These are phyloP conservation scores for Pseudohyphozyma bogoriensis DNA, from an alignment of 768 basidiomycete species.

Conservation along the genomic window DNA sequence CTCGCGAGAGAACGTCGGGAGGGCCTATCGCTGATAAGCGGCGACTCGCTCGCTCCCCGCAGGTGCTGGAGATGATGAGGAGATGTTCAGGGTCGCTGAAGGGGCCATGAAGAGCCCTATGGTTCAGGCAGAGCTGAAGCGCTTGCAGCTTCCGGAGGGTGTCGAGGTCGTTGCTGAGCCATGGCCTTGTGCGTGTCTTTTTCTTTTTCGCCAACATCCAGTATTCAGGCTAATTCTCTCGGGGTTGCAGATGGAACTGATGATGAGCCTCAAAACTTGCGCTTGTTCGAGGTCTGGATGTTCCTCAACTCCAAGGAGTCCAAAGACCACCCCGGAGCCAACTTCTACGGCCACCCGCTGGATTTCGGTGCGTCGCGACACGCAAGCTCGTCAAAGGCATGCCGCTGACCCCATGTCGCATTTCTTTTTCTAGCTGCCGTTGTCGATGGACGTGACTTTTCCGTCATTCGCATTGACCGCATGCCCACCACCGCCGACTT, in stretches of 20 bases:
- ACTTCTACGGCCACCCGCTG: conserved; percentile 9
- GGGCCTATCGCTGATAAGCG: too few relatives aligned
- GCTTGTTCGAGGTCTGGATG: not conserved
- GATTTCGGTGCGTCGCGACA: too few relatives aligned
- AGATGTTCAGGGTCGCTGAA: not conserved
- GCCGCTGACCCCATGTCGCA: too few relatives aligned
- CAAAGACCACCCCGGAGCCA: conserved; percentile 7
- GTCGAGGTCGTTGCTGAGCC: conserved; percentile 15
- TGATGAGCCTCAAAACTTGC: not conserved
- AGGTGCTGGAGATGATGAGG: conserved; percentile 8
- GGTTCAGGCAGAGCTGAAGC: conserved; percentile 9
- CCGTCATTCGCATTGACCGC: conserved; percentile 2
- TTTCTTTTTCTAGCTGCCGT: too few relatives aligned
- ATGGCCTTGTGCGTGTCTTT: conserved; percentile 7
- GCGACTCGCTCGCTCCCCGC: too few relatives aligned
- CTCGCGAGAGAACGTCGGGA: too few relatives aligned
- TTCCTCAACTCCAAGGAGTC: conserved; percentile 6
- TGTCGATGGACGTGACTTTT: not conserved
- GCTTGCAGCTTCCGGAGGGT: conserved; percentile 9
- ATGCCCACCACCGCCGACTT: not conserved
- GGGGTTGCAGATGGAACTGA: not conserved
- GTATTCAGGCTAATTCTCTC: not conserved
- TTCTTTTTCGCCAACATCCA: not conserved
- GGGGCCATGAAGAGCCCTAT: not conserved
- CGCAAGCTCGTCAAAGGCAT: too few relatives aligned